Evolutionary conservation across 108 stramenopile species (phyloP).

Genomic region (Cylindrotheca fusiformis): DNA sequence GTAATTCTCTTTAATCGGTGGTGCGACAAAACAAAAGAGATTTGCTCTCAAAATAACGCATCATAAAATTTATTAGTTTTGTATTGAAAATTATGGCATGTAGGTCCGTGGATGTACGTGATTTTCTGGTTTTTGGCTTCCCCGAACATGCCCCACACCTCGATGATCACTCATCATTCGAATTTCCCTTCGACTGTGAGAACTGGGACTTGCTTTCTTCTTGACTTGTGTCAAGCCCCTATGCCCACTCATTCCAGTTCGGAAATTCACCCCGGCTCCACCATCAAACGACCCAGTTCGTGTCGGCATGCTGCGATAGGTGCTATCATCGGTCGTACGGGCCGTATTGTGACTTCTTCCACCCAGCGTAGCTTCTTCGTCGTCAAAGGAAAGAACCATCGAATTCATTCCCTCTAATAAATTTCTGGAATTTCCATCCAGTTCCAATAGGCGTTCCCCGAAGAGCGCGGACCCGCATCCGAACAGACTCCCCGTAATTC

Average conservation of each 20-base stretch:
- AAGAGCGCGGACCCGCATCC: constrained; percentile 36
- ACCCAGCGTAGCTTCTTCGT: constrained; percentile 3
- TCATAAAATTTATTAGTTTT: no score
- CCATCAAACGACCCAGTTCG: constrained; percentile 34
- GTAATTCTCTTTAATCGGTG: no score
- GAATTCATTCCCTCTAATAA: background rate
- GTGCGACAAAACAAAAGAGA: no score
- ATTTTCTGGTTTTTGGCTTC: constrained; percentile 6
- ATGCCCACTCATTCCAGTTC: constrained; percentile 56
- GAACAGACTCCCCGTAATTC: constrained; percentile 18
- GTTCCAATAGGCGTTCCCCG: constrained; percentile 36
- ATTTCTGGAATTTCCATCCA: constrained; percentile 4
- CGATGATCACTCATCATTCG: constrained; percentile 47
- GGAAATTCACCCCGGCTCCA: constrained; percentile 40
- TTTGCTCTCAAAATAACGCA: no score
- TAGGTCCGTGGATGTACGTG: background rate
- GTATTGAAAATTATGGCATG: background rate
- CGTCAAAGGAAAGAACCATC: constrained; percentile 22
- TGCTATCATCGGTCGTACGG: background rate
- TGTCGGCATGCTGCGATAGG: constrained; percentile 2
- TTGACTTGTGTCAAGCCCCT: constrained; percentile 18
- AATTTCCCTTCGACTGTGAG: constrained; percentile 8
- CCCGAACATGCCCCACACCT: constrained; percentile 14
- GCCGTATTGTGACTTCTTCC: background rate
- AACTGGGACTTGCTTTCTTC: constrained; percentile 15